Evolutionary conservation across 1,284 basidiomycete species (phyloP), one percentile per base, ranked within the genome.

Genomic region (Leucocoprinus gongylophorus): DNA sequence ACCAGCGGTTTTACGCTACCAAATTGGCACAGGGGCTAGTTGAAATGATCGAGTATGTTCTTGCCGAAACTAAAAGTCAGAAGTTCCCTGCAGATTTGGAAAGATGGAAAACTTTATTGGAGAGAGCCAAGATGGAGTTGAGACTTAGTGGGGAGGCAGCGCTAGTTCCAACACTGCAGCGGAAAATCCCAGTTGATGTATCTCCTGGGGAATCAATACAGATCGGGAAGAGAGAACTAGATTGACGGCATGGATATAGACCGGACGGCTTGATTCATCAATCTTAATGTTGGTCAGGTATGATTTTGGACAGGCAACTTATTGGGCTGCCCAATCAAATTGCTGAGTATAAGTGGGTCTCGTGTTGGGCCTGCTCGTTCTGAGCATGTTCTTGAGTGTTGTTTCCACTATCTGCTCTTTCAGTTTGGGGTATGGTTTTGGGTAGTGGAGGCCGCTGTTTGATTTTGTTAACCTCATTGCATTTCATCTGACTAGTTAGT

Each of bases 1-100:
- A 57, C 35, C 50, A 51, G 12, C 38, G 51, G 8, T 62, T 53
- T 32, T 67, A 63, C 46, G 54, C 57, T 5, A 37, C 57, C 0
- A 73, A 70, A 53, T 39, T 55, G 20, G 54, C 54, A 5, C 51
- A 52, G 26, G 54, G 23, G 9, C 29, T 55, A 17, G 23, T 46
- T 3, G 54, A 55, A 20, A 48, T 52, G 46, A 45, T 48, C 18
- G 41, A 54, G 9, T 51, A 54, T 46, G 45, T 56, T 5, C 35
- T 51, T 2, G 29, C 37, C 26, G 51, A 39, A 7, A 8, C 6
- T 7, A 43, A 29, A 7, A 45, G 47, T 5, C 30, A 20, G 2
- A 47, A 43, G 12, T 38, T 23, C 21, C 21, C 46, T 2, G 45
- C 47, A 28, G 39, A 52, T 23, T 23, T 21, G 30, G 39, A 38